A percentile compares a stretch with the other conserved stretches of the same genome.
phyloP scores from a whole-genome alignment of 192 early-diverging fungal genomes.

The Rhizophlyctis rosea region DNA sequence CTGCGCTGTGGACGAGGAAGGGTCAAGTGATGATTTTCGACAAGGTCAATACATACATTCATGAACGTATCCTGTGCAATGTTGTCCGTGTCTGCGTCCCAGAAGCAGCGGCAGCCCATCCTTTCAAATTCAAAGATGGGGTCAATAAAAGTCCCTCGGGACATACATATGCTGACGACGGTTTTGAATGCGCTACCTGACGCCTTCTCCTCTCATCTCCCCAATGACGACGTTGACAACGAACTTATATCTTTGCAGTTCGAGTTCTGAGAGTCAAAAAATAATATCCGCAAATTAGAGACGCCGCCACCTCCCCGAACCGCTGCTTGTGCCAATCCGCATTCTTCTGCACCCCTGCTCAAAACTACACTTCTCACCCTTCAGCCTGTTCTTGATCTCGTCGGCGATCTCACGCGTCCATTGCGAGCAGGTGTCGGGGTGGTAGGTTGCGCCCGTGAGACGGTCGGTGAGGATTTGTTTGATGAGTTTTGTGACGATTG shows the following conservation, averaged over 20 bases:
- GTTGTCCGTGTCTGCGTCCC: slow-evolving; percentile 64
- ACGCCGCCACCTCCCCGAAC: too few species aligned
- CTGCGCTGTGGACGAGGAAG: too few species aligned
- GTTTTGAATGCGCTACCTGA: slow-evolving; percentile 41
- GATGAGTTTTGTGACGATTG: slow-evolving; percentile 42
- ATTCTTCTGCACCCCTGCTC: neutral
- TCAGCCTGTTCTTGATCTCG: slow-evolving; percentile 56
- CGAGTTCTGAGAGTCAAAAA: slow-evolving; percentile 35
- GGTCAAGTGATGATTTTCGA: too few species aligned
- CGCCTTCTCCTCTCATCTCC: slow-evolving; percentile 60
- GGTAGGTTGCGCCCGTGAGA: slow-evolving; percentile 43
- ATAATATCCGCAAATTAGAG: slow-evolving; percentile 1
- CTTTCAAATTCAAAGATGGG: slow-evolving; percentile 24
- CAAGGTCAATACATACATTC: slow-evolving; percentile 49
- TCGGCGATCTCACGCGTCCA: slow-evolving; percentile 56
- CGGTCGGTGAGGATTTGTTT: slow-evolving; percentile 45
- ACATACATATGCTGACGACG: neutral
- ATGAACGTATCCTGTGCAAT: slow-evolving; percentile 57
- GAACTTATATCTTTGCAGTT: slow-evolving; percentile 55
- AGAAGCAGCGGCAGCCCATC: slow-evolving; percentile 59
- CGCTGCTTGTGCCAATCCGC: too few species aligned
- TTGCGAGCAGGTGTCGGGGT: slow-evolving; percentile 50
- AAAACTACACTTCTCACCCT: slow-evolving; percentile 32
- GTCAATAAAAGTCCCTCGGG: neutral
- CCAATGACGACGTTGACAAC: slow-evolving; percentile 59